Percentiles rank a stretch among this genome's conserved stretches.
phyloP scores from a whole-genome alignment of 106 monocot species.

The Triglochin maritima region DNA sequence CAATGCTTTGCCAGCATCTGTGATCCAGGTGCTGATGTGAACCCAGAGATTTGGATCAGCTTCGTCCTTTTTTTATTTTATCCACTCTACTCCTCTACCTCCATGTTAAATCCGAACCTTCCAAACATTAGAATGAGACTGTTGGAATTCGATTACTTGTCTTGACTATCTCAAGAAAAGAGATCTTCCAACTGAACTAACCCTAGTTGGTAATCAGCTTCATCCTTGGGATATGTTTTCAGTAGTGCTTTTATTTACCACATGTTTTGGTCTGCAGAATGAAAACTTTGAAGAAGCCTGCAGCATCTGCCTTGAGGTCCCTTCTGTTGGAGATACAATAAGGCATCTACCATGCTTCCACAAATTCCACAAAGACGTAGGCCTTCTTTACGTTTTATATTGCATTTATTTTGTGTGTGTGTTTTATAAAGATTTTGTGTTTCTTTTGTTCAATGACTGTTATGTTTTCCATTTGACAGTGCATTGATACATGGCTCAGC shows the following conservation, averaged over 20 bases:
- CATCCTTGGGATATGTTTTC: neutral
- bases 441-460: neutral
- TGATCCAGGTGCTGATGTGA: conserved; percentile 41
- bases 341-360: conserved; percentile 89
- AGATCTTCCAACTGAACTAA: no score
- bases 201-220: no score
- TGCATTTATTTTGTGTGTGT: neutral
- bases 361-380: conserved; percentile 80
- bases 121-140: no score
- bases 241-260: neutral
- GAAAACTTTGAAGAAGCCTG: conserved; percentile 50
- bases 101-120: no score
- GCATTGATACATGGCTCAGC: conserved; percentile 84
- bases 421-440: neutral
- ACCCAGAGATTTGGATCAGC: neutral
- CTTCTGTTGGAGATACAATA: conserved; percentile 55
- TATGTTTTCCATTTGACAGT: conserved; percentile 31
- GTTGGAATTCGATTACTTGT: no score
- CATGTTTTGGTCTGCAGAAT: neutral
- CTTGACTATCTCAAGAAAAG: no score
- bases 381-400: neutral
- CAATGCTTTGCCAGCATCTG: conserved; percentile 59
- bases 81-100: no score
- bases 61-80: no score
- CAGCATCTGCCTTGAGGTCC: conserved; percentile 62